These are phyloP conservation scores for Puccinellia tenuiflora DNA, from an alignment of 176 grass and related monocot genomes.

Conservation along the genomic window DNA sequence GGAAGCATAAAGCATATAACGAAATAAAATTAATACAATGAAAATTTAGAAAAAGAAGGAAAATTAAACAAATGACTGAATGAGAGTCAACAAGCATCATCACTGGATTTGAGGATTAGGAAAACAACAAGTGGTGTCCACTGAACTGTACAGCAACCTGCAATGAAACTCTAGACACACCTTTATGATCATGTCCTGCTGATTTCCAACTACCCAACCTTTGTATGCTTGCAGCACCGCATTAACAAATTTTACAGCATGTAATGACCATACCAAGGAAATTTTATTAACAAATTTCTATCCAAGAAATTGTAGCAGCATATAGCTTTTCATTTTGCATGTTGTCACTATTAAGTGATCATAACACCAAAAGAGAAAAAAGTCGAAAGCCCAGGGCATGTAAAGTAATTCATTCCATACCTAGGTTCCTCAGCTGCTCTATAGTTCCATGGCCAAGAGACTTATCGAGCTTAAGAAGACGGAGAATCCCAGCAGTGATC, in stretches of 20 bases:
- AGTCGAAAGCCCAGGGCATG: not conserved
- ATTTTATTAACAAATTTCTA: not conserved
- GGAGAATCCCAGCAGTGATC: slow-evolving; percentile 87
- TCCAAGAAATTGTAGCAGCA: not conserved
- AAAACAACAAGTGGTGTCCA: too few species aligned
- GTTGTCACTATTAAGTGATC: not conserved
- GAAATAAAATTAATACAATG: too few species aligned
- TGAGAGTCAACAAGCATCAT: too few species aligned
- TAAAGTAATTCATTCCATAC: slow-evolving; percentile 38
- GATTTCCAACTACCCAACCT: not conserved
- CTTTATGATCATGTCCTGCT: not conserved
- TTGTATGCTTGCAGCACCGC: not conserved
- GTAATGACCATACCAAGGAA: not conserved
- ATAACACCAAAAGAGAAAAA: not conserved
- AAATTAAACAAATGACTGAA: too few species aligned
- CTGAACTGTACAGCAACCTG: too few species aligned
- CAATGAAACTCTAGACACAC: too few species aligned
- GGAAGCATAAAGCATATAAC: not conserved
- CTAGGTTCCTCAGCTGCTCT: slow-evolving; percentile 81
- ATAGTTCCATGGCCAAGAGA: slow-evolving; percentile 87
- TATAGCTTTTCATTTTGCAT: not conserved
- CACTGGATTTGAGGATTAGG: too few species aligned
- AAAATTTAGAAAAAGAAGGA: too few species aligned
- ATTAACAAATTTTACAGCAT: not conserved
- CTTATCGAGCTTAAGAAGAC: slow-evolving; percentile 89